Evolutionary conservation across 2,329 filamentous ascomycete genomes (phyloP).

Genomic region (Aspergillus sp.): DNA sequence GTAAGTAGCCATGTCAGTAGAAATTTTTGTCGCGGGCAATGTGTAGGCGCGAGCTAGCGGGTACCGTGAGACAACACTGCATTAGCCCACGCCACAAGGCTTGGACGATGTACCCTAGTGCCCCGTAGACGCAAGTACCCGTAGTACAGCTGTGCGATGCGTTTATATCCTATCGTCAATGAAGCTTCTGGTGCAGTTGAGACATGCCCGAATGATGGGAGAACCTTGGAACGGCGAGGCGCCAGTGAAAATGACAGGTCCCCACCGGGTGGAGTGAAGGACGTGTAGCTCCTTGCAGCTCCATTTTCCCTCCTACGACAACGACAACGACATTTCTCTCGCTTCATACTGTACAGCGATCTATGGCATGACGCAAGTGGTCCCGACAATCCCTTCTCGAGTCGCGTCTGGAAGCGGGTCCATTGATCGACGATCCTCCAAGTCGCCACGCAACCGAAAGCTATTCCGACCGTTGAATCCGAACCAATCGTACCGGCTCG

Average conservation of each 20-base stretch:
- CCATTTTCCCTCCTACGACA: not conserved
- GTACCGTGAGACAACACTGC: not conserved
- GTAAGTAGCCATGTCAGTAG: no score
- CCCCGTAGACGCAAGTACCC: no score
- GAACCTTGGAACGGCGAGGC: not conserved
- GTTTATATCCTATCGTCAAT: no score
- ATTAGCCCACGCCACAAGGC: slow-evolving; percentile 14
- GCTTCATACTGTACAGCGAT: not conserved
- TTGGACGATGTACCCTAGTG: not conserved
- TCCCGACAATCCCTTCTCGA: slow-evolving; percentile 17
- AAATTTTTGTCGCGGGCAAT: no score
- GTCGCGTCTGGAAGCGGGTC: slow-evolving; percentile 7
- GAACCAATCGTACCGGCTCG: no score
- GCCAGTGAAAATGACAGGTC: slow-evolving; percentile 4
- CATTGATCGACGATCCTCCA: slow-evolving; percentile 7
- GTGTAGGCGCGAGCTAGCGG: not conserved
- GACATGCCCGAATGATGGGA: no score
- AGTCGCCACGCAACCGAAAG: slow-evolving; percentile 9
- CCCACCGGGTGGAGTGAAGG: not conserved
- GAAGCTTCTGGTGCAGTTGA: no score
- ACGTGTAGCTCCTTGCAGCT: not conserved
- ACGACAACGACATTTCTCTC: not conserved
- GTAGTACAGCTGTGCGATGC: no score
- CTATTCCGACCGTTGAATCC: slow-evolving; percentile 10
- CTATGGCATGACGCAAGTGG: not conserved